Conservation (phyloP, 257 asterid species). For the Solanum sejunctum region DNA sequence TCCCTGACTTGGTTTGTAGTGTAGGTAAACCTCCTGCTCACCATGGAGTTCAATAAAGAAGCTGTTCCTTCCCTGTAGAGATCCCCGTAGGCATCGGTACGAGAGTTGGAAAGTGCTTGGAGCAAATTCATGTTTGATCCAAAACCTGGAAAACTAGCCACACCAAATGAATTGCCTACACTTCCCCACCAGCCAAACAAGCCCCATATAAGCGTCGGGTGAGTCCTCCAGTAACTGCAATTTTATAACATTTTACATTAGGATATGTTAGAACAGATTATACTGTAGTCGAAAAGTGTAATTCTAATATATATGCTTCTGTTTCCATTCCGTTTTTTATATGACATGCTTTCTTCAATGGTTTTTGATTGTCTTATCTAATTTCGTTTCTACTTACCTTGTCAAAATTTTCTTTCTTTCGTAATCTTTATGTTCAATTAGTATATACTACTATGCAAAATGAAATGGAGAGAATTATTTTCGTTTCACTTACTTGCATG, state of each 20-base stretch:
- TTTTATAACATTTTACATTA: neutral
- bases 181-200: slow-evolving; percentile 31
- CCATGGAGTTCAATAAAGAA: slow-evolving; percentile 15
- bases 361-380: neutral
- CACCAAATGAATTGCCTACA: slow-evolving; percentile 16
- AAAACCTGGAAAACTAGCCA: neutral
- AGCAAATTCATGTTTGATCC: slow-evolving; percentile 5
- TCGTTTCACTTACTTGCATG: slow-evolving; percentile 59
- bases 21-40: slow-evolving; percentile 1
- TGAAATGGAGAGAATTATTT: neutral
- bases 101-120: slow-evolving; percentile 13
- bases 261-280: neutral
- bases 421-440: neutral
- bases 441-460: neutral
- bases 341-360: neutral
- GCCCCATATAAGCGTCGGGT: slow-evolving; percentile 27
- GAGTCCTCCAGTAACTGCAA: slow-evolving; percentile 34
- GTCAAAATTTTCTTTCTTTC: neutral
- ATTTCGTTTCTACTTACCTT: neutral
- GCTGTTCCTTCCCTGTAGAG: slow-evolving; percentile 20
- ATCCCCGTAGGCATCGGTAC: slow-evolving; percentile 5
- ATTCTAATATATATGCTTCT: neutral
- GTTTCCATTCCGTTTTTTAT: neutral
- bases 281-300: neutral
- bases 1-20: slow-evolving; percentile 11